These are phyloP conservation scores for Eucalyptus camaldulensis DNA, from an alignment of 345 rosid species.

Conservation along the genomic window DNA sequence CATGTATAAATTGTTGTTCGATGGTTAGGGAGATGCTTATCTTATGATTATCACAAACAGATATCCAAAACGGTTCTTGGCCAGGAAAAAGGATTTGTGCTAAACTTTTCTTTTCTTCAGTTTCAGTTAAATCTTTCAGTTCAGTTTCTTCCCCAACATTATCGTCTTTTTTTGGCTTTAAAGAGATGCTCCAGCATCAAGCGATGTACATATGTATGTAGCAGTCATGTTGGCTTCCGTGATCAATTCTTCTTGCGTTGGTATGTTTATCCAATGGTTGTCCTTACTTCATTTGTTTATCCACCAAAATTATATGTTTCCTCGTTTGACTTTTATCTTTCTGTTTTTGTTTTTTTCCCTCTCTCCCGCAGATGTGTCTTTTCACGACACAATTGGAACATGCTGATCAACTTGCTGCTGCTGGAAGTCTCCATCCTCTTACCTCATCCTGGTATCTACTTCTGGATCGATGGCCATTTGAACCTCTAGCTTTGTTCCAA, in stretches of 20 bases:
- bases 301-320: not conserved
- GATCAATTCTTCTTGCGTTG: not conserved
- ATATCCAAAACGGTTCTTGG: not conserved
- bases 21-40: not conserved
- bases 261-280: not conserved
- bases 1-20: not conserved
- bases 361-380: conserved; percentile 48
- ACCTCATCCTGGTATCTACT: not conserved
- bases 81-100: not conserved
- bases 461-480: not conserved
- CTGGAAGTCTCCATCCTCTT: conserved; percentile 25
- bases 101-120: not conserved
- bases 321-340: not conserved
- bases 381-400: conserved; percentile 73
- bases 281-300: not conserved
- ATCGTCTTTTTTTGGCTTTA: not conserved
- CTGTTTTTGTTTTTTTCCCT: not conserved
- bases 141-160: not conserved
- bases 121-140: not conserved
- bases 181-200: not conserved
- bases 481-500: not conserved
- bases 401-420: conserved; percentile 68
- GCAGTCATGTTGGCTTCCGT: not conserved
- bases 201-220: not conserved
- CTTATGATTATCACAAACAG: not conserved